Evolutionary conservation across 495 filamentous ascomycete genomes (phyloP).

Genomic region (Hypomontagnella monticulosa): DNA sequence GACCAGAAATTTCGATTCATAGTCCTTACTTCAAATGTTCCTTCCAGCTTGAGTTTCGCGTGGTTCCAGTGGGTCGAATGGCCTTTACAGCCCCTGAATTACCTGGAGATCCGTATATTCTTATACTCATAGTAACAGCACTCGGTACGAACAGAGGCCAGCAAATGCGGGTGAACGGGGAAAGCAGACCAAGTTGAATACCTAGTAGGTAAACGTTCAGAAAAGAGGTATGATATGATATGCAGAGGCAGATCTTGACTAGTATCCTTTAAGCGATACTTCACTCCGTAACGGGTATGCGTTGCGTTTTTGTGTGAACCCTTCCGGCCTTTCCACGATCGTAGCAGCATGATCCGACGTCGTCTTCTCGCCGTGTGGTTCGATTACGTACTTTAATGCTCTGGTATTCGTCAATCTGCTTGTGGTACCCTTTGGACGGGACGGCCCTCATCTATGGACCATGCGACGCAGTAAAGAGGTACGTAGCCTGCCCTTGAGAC

Average conservation of each 20-base stretch:
- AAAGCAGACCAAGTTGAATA: background rate
- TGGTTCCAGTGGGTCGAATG: background rate
- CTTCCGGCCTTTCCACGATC: conserved; percentile 17
- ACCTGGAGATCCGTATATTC: too few species aligned
- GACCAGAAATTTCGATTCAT: background rate
- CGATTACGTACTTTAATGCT: conserved; percentile 43
- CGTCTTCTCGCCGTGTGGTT: conserved; percentile 19
- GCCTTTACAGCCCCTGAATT: conserved; percentile 4
- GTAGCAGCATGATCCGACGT: conserved; percentile 11
- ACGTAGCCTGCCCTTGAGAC: conserved; percentile 13
- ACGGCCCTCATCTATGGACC: conserved; percentile 27
- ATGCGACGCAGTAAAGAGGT: conserved; percentile 26
- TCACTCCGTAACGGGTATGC: conserved; percentile 20
- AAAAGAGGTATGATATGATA: background rate
- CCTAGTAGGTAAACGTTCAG: background rate
- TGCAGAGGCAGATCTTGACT: conserved; percentile 11
- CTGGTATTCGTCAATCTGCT: conserved; percentile 36
- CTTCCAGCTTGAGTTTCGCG: conserved; percentile 9
- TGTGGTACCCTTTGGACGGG: conserved; percentile 33
- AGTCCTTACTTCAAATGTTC: conserved; percentile 1
- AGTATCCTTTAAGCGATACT: conserved; percentile 3
- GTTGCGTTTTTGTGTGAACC: conserved; percentile 7
- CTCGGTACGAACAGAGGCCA: background rate
- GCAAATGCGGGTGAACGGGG: too few species aligned
- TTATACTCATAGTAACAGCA: too few species aligned